A percentile compares a stretch with the other conserved stretches of the same genome.
Evolutionary conservation across 768 basidiomycete genomes (phyloP).

Genomic region (Solioccasus polychromus): DNA sequence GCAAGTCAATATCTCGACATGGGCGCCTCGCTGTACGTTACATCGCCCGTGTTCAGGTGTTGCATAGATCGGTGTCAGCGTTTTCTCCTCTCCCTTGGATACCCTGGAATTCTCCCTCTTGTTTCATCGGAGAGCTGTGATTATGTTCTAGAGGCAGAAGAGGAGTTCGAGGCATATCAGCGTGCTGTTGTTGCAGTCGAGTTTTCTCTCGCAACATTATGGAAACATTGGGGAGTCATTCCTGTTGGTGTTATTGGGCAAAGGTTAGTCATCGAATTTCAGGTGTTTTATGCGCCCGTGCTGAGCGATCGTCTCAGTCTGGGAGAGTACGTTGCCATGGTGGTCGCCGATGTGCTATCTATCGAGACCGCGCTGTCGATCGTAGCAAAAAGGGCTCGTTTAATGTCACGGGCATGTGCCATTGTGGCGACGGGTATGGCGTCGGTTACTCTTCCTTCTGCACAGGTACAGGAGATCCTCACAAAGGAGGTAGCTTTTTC

Average conservation of each 20-base stretch:
- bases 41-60: constrained; percentile 44
- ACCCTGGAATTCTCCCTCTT: constrained; percentile 47
- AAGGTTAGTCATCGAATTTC: constrained; percentile 45
- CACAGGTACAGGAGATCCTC: constrained; percentile 36
- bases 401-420: constrained; percentile 51
- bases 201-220: constrained; percentile 59
- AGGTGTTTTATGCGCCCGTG: neutral
- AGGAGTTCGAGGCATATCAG: constrained; percentile 48
- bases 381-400: constrained; percentile 54
- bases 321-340: constrained; percentile 73
- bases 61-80: constrained; percentile 59
- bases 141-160: constrained; percentile 21
- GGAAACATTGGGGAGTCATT: constrained; percentile 65
- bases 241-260: constrained; percentile 68
- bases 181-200: constrained; percentile 58
- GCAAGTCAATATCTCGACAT: constrained; percentile 67
- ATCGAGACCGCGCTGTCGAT: constrained; percentile 56
- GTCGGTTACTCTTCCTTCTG: constrained; percentile 43
- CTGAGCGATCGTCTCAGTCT: constrained; percentile 42
- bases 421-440: constrained; percentile 56
- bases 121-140: constrained; percentile 31
- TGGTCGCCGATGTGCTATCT: constrained; percentile 55
- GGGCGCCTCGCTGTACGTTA: constrained; percentile 55
- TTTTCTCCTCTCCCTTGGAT: constrained; percentile 47
- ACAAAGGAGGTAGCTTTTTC: constrained; percentile 32